Percentiles rank a stretch among this genome's conserved stretches.
Conservation (phyloP, 352 stramenopile species). For the Globisporangium splendens region DNA sequence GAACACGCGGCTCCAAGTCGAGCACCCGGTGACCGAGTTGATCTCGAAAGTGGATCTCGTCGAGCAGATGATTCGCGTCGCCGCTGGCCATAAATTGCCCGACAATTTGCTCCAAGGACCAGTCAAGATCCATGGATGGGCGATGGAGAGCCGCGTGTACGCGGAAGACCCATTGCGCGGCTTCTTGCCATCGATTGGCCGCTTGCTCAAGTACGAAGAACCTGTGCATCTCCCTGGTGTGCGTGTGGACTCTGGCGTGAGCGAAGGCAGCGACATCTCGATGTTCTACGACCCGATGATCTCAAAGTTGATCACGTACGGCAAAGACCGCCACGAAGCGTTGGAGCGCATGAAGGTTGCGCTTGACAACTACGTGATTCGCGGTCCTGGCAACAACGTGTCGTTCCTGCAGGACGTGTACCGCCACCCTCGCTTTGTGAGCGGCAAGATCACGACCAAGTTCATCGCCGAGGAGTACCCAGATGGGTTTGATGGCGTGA, state of each 20-base stretch:
- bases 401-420: constrained; percentile 93
- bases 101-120: constrained; percentile 65
- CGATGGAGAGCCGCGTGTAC: constrained; percentile 95
- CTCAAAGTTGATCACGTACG: constrained; percentile 92
- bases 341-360: constrained; percentile 86
- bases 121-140: constrained; percentile 62
- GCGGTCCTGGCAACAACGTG: constrained; percentile 93
- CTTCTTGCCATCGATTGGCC: constrained; percentile 94
- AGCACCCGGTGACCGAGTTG: constrained; percentile 96
- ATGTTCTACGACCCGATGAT: constrained; percentile 98
- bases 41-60: constrained; percentile 94
- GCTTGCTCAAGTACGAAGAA: constrained; percentile 92
- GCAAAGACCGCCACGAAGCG: constrained; percentile 71
- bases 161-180: constrained; percentile 94
- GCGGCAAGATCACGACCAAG: constrained; percentile 94
- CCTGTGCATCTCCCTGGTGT: constrained; percentile 70
- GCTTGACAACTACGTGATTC: constrained; percentile 94
- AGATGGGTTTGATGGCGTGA: constrained; percentile 89
- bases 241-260: constrained; percentile 91
- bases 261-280: constrained; percentile 89
- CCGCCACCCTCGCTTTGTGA: constrained; percentile 87
- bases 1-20: constrained; percentile 94
- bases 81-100: constrained; percentile 88
- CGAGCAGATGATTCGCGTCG: constrained; percentile 95
- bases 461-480: constrained; percentile 97